Percentiles rank a stretch among this genome's conserved stretches.
phyloP scores from a whole-genome alignment of 495 filamentous ascomycete species.

The Lasiosphaeria ovina region DNA sequence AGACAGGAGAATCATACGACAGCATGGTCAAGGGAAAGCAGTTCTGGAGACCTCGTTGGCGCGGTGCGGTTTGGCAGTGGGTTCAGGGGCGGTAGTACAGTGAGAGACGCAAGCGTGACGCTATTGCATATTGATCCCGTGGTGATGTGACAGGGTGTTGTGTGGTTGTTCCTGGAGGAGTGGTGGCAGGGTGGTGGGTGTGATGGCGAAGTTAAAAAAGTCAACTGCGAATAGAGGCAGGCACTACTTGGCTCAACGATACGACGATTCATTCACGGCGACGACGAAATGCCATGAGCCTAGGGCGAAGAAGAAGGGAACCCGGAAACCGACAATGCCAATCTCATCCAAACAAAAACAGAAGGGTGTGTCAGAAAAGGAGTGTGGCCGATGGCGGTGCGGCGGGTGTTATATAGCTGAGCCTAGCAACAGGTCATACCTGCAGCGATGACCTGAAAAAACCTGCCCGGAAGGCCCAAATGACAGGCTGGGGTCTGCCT shows the following conservation, averaged over 20 bases:
- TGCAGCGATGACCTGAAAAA: conserved; percentile 34
- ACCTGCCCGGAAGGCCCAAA: conserved; percentile 27
- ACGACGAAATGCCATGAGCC: conserved; percentile 12
- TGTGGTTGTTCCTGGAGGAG: not conserved
- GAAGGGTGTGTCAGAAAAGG: conserved; percentile 11
- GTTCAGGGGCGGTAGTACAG: not conserved
- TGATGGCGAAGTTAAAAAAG: not conserved
- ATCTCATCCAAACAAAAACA: conserved; percentile 21
- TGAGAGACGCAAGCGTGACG: conserved; percentile 3
- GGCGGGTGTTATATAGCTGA: conserved; percentile 28
- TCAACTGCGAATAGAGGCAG: conserved; percentile 3
- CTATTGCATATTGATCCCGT: conserved; percentile 18
- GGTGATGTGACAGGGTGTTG: conserved; percentile 1
- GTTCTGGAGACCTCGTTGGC: not conserved
- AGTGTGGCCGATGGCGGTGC: conserved; percentile 25
- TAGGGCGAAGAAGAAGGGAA: conserved; percentile 7
- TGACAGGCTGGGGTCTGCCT: conserved; percentile 22
- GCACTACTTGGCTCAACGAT: conserved; percentile 10
- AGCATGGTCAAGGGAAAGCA: conserved; percentile 33
- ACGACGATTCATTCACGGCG: conserved; percentile 15
- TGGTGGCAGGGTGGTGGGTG: conserved; percentile 11
- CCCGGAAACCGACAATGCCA: conserved; percentile 1
- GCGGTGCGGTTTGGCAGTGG: not conserved
- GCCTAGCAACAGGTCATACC: conserved; percentile 18
- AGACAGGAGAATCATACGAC: conserved; percentile 40